Percentiles rank a stretch among this genome's conserved stretches.
Evolutionary conservation across 441 rosid genomes (phyloP).

Genomic region (Euphorbia celastroides): DNA sequence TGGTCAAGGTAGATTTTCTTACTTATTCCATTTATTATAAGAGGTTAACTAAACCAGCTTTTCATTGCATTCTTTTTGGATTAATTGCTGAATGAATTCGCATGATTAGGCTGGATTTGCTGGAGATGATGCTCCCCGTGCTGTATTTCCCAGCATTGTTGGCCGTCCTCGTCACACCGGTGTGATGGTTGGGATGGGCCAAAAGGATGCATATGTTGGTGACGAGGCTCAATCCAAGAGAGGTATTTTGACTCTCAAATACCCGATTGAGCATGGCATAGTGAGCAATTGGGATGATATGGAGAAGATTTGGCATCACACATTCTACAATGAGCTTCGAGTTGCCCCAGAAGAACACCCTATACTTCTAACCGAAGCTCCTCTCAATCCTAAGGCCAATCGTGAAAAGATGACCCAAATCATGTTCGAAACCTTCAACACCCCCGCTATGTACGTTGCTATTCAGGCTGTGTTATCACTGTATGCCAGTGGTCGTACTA

Average conservation of each 20-base stretch:
- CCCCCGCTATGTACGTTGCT: no score
- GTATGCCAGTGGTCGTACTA: constrained; percentile 83
- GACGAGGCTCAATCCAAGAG: constrained; percentile 92
- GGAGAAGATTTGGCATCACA: constrained; percentile 96
- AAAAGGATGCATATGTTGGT: constrained; percentile 42
- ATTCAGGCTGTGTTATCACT: no score
- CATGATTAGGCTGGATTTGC: constrained; percentile 89
- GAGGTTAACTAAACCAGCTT: background rate
- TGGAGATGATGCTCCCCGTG: constrained; percentile 93
- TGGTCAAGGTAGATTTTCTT: constrained; percentile 49
- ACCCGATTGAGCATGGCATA: constrained; percentile 91
- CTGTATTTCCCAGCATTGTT: constrained; percentile 92
- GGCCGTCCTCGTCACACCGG: no score
- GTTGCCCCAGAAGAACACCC: constrained; percentile 98
- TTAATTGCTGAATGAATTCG: background rate
- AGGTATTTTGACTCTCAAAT: constrained; percentile 80
- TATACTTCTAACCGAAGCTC: constrained; percentile 87
- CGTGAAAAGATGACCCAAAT: constrained; percentile 67
- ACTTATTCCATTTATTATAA: background rate
- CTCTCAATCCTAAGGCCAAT: constrained; percentile 90
- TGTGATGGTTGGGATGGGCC: constrained; percentile 93
- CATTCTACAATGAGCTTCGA: no score
- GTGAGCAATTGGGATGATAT: constrained; percentile 96
- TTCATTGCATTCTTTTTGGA: background rate
- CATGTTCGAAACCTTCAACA: no score